Conservation (phyloP, 225 moss, liverwort and hornwort genomes). For the Pleurozium schreberi region DNA sequence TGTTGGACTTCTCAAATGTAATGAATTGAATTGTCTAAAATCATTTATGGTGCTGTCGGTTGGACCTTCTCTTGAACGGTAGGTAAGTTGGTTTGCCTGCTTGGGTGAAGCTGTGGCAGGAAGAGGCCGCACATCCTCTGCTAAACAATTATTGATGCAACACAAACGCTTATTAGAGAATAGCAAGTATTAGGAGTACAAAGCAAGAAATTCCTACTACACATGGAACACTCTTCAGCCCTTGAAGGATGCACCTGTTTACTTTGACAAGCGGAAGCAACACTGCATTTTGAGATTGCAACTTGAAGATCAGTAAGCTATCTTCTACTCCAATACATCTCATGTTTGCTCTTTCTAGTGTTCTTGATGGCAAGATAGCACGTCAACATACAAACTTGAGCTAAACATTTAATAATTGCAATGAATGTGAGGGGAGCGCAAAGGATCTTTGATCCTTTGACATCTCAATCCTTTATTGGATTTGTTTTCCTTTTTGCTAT, state of each 20-base stretch:
- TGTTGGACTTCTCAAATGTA: too few relatives aligned
- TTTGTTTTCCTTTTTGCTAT: too few relatives aligned
- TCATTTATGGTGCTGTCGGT: too few relatives aligned
- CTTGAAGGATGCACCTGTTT: not conserved
- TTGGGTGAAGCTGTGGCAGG: constrained; percentile 10
- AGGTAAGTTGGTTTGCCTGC: not conserved
- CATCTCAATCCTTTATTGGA: not conserved
- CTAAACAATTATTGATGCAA: constrained; percentile 33
- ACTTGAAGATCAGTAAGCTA: not conserved
- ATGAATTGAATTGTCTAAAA: too few relatives aligned
- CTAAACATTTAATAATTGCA: not conserved
- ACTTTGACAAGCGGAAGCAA: not conserved
- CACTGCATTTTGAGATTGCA: not conserved
- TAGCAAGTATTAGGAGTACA: not conserved
- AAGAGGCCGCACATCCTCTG: constrained; percentile 13
- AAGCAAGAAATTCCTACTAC: not conserved
- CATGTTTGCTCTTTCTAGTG: not conserved
- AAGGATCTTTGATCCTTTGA: not conserved
- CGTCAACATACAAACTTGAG: not conserved
- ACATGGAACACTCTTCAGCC: not conserved
- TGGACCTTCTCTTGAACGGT: not conserved
- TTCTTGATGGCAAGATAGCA: not conserved
- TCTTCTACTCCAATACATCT: not conserved
- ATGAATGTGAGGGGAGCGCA: not conserved
- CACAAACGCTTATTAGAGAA: not conserved